Evolutionary conservation across 768 basidiomycete species (phyloP).

Genomic region (Trametes cingulata): DNA sequence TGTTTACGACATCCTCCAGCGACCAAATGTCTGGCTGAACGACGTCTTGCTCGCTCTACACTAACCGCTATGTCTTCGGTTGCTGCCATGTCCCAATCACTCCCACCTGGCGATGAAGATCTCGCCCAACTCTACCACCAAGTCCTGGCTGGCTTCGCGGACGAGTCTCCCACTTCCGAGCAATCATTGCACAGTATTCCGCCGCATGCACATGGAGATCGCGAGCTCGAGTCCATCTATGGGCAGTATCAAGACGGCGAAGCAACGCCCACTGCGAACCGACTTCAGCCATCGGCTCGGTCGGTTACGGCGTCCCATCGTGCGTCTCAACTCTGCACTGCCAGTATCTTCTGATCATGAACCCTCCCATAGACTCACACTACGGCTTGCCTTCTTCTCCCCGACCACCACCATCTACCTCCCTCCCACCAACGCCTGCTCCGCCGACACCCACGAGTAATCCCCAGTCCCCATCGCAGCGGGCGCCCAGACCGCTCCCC

Average conservation of each 20-base stretch:
- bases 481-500: conserved; percentile 30
- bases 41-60: too few species aligned
- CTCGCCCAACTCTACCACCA: conserved; percentile 75
- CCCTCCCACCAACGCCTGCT: conserved; percentile 18
- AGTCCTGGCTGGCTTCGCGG: conserved; percentile 68
- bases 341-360: conserved; percentile 19
- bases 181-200: conserved; percentile 21
- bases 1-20: background rate
- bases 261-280: conserved; percentile 24
- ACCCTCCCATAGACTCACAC: conserved; percentile 5
- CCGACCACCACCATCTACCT: conserved; percentile 22
- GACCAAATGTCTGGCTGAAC: background rate
- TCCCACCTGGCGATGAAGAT: conserved; percentile 64
- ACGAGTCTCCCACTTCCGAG: conserved; percentile 41
- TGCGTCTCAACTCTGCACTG: conserved; percentile 23
- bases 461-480: conserved; percentile 27
- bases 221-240: conserved; percentile 29
- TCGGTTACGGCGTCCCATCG: conserved; percentile 11
- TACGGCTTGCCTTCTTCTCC: conserved; percentile 27
- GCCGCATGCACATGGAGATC: conserved; percentile 16
- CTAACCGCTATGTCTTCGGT: conserved; percentile 36
- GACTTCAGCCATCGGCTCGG: conserved; percentile 20
- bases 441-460: conserved; percentile 5
- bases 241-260: conserved; percentile 28
- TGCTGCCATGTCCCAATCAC: conserved; percentile 36